Evolutionary conservation across 345 rosid genomes (phyloP), one percentile per base, ranked within the genome.

Genomic region (Draba incana): DNA sequence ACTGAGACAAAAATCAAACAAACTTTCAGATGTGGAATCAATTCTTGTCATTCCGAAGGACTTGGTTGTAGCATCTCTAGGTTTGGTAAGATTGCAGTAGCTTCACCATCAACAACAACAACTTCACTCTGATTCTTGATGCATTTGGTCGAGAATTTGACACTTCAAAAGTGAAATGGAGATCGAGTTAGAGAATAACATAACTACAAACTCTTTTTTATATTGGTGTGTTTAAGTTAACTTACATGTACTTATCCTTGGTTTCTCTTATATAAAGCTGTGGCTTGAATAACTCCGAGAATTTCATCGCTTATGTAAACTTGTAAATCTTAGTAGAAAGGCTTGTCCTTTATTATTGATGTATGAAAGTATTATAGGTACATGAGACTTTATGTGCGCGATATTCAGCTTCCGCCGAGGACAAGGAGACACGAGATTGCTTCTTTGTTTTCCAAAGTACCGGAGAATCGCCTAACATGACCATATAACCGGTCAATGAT

Each of bases 81-180:
- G 74, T 68, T 84, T 24, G 91, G 87, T 58, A 87, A 77, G 10
- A 86, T 72, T 7, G 90, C 81, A 62, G 80, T 50, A 30, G 97
- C 98, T 73, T 90, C 97, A 25, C 98, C 96, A 76, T 83, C 85
- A 49, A 91, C 74, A 69, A 82, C 86, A 41, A 90, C 75, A 74
- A 66, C 42, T 57, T 84, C 78, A 8, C 74, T 83, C 15, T 75
- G 47, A 3, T 79, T 82, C 80, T 86, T 91, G 66, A 84, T 72
- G 83, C 96, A 91, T 76, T 85, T 89, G 0, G 99, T 91, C 12
- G 77, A 79, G 79, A 91, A 85, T 76, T 91, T 91, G 16, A 76
- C 92, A 70, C 97, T 90, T 74, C 41, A 15, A 55, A 59, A 65
- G 38, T 8, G 1, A 16, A 38, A 64, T 42, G 45, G 20, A 30